Conservation (phyloP, 345 rosid genomes). For the Citropsis articulata region DNA sequence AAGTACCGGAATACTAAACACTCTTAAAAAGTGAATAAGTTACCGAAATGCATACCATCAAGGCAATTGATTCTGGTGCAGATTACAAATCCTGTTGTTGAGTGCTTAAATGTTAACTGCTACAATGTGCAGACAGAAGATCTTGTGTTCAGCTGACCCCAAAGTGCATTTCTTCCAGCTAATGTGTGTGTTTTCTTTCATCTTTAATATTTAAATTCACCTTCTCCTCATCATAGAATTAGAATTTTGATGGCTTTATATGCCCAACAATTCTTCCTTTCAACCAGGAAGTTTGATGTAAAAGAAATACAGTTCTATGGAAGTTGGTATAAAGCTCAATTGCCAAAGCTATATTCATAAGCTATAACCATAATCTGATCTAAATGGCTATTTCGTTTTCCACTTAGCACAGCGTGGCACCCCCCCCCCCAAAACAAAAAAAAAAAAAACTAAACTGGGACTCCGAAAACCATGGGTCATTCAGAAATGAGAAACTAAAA, state of each 20-base stretch:
- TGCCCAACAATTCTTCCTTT: background rate
- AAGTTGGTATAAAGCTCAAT: background rate
- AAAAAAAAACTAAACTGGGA: no score
- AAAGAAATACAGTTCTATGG: background rate
- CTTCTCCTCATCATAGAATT: background rate
- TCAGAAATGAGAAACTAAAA: no score
- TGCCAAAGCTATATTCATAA: background rate
- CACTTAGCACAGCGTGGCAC: no score
- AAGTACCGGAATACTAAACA: slow-evolving; percentile 50
- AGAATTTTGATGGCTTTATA: no score
- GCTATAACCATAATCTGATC: background rate
- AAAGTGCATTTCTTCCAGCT: background rate
- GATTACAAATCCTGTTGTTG: background rate
- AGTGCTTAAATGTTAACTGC: background rate
- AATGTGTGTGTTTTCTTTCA: background rate
- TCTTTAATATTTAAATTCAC: background rate
- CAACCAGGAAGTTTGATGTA: background rate
- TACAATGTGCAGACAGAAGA: background rate
- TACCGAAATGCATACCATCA: background rate
- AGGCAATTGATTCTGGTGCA: background rate
- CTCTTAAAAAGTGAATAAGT: slow-evolving; percentile 33
- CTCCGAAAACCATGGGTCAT: no score
- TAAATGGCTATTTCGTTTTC: no score
- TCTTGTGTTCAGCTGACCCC: background rate
- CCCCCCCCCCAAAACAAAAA: no score